Conservation (phyloP, 352 stramenopile species). For the Blastocystis sp. region DNA sequence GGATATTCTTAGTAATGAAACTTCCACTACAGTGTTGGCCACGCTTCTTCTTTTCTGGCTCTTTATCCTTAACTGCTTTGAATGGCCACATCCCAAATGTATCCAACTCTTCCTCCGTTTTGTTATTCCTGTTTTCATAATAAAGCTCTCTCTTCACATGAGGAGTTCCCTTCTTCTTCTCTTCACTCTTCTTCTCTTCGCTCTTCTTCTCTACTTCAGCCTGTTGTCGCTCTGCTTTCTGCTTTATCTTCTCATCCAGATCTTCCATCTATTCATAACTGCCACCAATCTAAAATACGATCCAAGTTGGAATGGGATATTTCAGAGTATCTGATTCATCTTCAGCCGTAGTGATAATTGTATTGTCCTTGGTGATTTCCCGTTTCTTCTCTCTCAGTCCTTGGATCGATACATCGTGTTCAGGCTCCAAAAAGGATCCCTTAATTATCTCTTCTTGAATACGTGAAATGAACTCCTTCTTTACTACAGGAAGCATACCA, state of each 20-base stretch:
- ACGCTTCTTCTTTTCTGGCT: background rate
- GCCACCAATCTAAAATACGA: background rate
- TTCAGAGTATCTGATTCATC: background rate
- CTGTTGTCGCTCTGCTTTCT: background rate
- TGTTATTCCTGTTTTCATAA: slow-evolving; percentile 19
- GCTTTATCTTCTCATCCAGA: background rate
- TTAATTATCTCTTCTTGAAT: slow-evolving; percentile 38
- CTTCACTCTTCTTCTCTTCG: background rate
- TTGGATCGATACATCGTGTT: background rate
- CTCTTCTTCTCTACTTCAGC: background rate
- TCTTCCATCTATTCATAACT: background rate
- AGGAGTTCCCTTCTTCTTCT: background rate
- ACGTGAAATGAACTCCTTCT: slow-evolving; percentile 52
- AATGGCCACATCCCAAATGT: background rate
- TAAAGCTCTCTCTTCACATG: background rate
- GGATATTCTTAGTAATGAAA: background rate
- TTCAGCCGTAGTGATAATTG: background rate
- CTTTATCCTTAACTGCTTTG: too few relatives aligned
- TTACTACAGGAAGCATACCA: background rate
- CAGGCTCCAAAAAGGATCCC: background rate
- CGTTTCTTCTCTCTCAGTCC: slow-evolving; percentile 2
- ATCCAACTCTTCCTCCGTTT: slow-evolving; percentile 73
- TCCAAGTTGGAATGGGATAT: slow-evolving; percentile 36
- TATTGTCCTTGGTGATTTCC: slow-evolving; percentile 6
- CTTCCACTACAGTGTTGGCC: background rate